Percentiles rank a stretch among this genome's conserved stretches.
Conservation (phyloP, 768 basidiomycete species). For the Kondoa malvinella region DNA sequence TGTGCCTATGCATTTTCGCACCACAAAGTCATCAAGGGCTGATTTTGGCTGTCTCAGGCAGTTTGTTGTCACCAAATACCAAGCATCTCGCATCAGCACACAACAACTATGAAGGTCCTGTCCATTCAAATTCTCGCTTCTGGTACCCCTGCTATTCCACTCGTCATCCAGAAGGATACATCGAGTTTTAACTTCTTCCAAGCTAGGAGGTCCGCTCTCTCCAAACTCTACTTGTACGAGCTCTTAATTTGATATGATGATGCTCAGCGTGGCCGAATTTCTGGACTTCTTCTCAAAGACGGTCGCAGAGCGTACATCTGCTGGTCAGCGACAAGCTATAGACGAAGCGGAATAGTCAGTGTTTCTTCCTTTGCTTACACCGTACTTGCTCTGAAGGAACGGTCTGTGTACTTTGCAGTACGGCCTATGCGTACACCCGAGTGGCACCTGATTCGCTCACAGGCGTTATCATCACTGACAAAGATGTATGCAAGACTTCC, state of each 20-base stretch:
- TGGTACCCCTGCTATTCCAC: slow-evolving; percentile 31
- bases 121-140: slow-evolving; percentile 14
- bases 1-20: too few species aligned
- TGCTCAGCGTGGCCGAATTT: slow-evolving; percentile 56
- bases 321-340: slow-evolving; percentile 79
- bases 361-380: neutral
- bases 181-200: slow-evolving; percentile 91
- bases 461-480: slow-evolving; percentile 70
- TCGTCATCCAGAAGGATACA: slow-evolving; percentile 58
- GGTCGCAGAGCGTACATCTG: slow-evolving; percentile 46
- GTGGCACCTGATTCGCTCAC: slow-evolving; percentile 55
- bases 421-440: slow-evolving; percentile 80
- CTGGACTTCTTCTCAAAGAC: slow-evolving; percentile 87
- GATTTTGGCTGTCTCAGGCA: too few species aligned
- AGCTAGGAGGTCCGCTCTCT: slow-evolving; percentile 44
- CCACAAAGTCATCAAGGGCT: too few species aligned
- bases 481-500: slow-evolving; percentile 45
- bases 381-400: neutral
- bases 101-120: slow-evolving; percentile 15
- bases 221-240: neutral
- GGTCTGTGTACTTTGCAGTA: slow-evolving; percentile 26
- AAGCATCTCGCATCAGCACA: neutral
- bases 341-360: slow-evolving; percentile 65
- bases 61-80: neutral
- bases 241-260: neutral